phyloP scores from a whole-genome alignment of 805 yeast genomes.

The Lipomyces orientalis region DNA sequence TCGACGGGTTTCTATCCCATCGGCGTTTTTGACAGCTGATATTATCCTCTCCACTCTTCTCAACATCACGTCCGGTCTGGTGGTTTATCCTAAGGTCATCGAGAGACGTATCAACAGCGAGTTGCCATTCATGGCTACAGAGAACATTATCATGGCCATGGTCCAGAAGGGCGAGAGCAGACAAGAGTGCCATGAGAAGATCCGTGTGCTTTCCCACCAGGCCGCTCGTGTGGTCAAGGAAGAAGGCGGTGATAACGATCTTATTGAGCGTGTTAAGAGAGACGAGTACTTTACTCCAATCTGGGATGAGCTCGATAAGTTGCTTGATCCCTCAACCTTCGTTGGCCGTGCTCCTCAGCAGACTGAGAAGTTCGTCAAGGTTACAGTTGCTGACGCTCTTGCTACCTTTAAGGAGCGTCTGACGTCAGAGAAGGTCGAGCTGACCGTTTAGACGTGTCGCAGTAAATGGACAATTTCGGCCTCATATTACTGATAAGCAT shows the following conservation, averaged over 20 bases:
- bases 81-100: constrained; percentile 97
- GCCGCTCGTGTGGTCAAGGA: constrained; percentile 97
- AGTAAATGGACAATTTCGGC: not conserved
- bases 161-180: constrained; percentile 97
- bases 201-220: constrained; percentile 95
- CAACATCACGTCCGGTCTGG: constrained; percentile 93
- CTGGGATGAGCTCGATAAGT: constrained; percentile 76
- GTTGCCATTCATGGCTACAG: constrained; percentile 99
- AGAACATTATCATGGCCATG: constrained; percentile 99
- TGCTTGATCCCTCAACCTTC: constrained; percentile 91
- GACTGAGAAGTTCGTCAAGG: constrained; percentile 87
- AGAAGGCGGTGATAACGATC: constrained; percentile 97
- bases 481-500: not conserved
- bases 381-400: constrained; percentile 84
- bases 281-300: constrained; percentile 69
- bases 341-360: constrained; percentile 99
- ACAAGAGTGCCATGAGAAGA: constrained; percentile 98
- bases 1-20: constrained; percentile 94
- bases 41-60: constrained; percentile 85
- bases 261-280: constrained; percentile 54
- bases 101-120: constrained; percentile 94
- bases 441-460: constrained; percentile 67
- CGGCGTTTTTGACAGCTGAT: constrained; percentile 96
- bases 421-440: constrained; percentile 70
- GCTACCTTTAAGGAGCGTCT: constrained; percentile 65